Percentiles rank a stretch among this genome's conserved stretches.
These are phyloP conservation scores for Thermochaetoides thermophila DNA, from an alignment of 495 filamentous ascomycete species.

Conservation along the genomic window DNA sequence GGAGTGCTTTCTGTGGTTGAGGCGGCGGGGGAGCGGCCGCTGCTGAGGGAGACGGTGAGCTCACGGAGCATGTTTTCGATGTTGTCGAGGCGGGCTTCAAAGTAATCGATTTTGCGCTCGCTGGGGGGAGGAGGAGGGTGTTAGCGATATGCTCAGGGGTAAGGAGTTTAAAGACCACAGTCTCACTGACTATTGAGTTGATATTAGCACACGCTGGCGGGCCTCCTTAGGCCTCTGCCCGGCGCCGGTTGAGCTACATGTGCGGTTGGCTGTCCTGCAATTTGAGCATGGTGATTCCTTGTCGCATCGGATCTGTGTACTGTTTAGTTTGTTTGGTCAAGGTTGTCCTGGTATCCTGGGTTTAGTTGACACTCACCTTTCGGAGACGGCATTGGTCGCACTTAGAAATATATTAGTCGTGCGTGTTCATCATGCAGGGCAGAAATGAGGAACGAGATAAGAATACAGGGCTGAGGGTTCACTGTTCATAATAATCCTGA, in stretches of 20 bases:
- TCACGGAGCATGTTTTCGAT: conserved; percentile 41
- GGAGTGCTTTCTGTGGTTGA: background rate
- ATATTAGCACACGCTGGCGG: conserved; percentile 50
- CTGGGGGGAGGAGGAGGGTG: conserved; percentile 18
- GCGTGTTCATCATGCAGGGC: background rate
- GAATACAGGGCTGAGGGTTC: no score
- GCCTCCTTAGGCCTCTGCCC: conserved; percentile 44
- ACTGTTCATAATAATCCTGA: background rate
- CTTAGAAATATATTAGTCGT: conserved; percentile 5
- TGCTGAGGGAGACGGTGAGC: conserved; percentile 17
- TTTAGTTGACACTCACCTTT: conserved; percentile 12
- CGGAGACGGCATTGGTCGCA: conserved; percentile 22
- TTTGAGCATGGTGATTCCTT: conserved; percentile 53
- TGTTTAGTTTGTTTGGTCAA: conserved; percentile 11
- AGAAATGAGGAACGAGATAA: background rate
- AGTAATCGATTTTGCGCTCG: conserved; percentile 53
- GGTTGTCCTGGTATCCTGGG: background rate
- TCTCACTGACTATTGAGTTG: conserved; percentile 46
- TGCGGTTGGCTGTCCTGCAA: conserved; percentile 42
- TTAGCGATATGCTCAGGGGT: background rate
- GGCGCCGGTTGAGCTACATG: conserved; percentile 43
- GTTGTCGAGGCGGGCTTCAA: conserved; percentile 44
- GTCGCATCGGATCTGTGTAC: conserved; percentile 48
- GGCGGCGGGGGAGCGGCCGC: conserved; percentile 1
- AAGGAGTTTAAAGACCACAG: background rate